A percentile compares a stretch with the other conserved stretches of the same genome.
These are phyloP conservation scores for Cornus suecica DNA, from an alignment of 148 eudicot genomes.

Conservation along the genomic window DNA sequence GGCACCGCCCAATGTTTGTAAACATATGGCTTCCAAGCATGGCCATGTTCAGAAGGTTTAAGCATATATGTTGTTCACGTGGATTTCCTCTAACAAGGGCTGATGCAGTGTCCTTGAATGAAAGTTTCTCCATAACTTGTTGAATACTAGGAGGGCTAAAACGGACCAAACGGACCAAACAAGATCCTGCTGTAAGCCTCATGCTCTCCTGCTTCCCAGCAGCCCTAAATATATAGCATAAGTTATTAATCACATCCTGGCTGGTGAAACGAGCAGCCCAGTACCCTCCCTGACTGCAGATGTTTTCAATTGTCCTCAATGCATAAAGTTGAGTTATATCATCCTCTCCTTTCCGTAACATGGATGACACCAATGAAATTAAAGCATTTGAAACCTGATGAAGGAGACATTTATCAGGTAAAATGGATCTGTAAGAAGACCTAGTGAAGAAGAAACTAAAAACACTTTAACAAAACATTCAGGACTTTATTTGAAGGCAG, in stretches of 20 bases:
- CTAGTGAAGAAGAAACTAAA: not conserved
- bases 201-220: slow-evolving; percentile 87
- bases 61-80: slow-evolving; percentile 92
- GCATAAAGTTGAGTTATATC: slow-evolving; percentile 94
- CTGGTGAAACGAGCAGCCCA: slow-evolving; percentile 95
- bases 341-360: slow-evolving; percentile 93
- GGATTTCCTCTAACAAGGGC: slow-evolving; percentile 80
- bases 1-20: slow-evolving; percentile 65
- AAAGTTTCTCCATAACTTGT: slow-evolving; percentile 68
- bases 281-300: slow-evolving; percentile 84
- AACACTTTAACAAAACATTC: not conserved
- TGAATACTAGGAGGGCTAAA: slow-evolving; percentile 73
- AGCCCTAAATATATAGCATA: slow-evolving; percentile 81
- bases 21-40: slow-evolving; percentile 64
- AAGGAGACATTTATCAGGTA: not conserved
- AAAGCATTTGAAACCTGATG: slow-evolving; percentile 79
- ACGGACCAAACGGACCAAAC: slow-evolving; percentile 80
- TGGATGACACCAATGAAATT: slow-evolving; percentile 75
- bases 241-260: slow-evolving; percentile 80
- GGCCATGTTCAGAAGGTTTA: slow-evolving; percentile 83
- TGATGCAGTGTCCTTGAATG: slow-evolving; percentile 68
- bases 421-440: not conserved
- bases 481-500: not conserved
- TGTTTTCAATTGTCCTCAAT: slow-evolving; percentile 88
- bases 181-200: slow-evolving; percentile 90